Evolutionary conservation across 2,329 filamentous ascomycete genomes (phyloP).

Genomic region (Nannizziopsis barbatae): DNA sequence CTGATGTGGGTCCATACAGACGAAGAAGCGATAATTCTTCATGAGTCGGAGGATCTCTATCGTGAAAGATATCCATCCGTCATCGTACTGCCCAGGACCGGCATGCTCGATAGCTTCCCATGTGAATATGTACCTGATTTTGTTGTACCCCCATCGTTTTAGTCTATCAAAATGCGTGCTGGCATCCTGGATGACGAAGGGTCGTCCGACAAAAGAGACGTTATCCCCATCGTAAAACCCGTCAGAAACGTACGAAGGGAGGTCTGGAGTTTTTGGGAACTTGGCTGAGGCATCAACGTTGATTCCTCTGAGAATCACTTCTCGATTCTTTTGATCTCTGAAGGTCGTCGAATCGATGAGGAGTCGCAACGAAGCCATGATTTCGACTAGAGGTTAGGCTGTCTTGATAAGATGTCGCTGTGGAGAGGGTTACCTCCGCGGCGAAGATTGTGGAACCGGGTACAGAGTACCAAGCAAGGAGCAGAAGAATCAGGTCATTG

Average conservation of each 20-base stretch:
- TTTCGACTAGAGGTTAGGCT: not conserved
- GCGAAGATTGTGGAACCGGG: too few relatives aligned
- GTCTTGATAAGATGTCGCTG: too few relatives aligned
- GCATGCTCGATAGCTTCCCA: constrained; percentile 97
- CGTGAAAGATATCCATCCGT: constrained; percentile 85
- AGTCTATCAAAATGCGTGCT: constrained; percentile 76
- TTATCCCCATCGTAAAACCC: constrained; percentile 88
- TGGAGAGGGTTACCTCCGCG: too few relatives aligned
- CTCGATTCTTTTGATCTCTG: constrained; percentile 66
- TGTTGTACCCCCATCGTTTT: constrained; percentile 87
- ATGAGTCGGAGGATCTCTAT: constrained; percentile 73
- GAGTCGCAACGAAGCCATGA: constrained; percentile 65
- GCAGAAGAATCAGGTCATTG: too few relatives aligned
- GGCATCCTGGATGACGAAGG: constrained; percentile 73
- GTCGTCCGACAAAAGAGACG: constrained; percentile 76
- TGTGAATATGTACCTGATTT: constrained; percentile 90
- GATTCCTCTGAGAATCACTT: constrained; percentile 84
- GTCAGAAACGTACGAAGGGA: constrained; percentile 65
- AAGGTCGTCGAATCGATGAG: constrained; percentile 78
- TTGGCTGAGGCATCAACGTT: constrained; percentile 89
- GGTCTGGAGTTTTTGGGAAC: constrained; percentile 67
- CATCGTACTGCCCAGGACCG: constrained; percentile 84
- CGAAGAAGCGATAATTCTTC: constrained; percentile 82
- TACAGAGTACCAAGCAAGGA: too few relatives aligned
- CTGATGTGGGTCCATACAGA: constrained; percentile 98